Conservation (phyloP, 2,329 filamentous ascomycete genomes). For the Mycocentrospora acerina region DNA sequence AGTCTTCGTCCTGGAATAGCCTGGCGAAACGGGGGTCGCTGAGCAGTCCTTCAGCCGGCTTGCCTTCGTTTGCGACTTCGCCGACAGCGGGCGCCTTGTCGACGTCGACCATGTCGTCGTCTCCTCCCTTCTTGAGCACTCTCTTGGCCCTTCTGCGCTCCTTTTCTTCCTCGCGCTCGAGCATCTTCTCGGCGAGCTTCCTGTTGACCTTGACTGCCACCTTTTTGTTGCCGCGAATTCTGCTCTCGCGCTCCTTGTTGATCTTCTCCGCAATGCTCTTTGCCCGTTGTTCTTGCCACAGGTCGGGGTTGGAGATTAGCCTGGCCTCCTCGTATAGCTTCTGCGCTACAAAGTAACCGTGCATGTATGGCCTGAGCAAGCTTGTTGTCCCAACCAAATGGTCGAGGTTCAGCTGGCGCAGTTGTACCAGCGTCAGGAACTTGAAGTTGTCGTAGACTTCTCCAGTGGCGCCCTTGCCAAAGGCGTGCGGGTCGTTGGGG, state of each 20-base stretch:
- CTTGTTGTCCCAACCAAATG: constrained; percentile 90
- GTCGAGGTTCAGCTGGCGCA: constrained; percentile 80
- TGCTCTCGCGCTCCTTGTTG: constrained; percentile 91
- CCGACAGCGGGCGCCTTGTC: constrained; percentile 19
- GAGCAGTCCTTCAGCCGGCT: constrained; percentile 60
- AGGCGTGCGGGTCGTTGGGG: constrained; percentile 62
- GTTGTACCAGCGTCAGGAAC: constrained; percentile 86
- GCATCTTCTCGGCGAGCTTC: constrained; percentile 62
- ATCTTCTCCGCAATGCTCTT: constrained; percentile 95
- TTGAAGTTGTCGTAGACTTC: constrained; percentile 99
- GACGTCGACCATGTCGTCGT: constrained; percentile 47
- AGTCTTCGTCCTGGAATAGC: constrained; percentile 91
- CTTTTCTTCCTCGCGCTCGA: constrained; percentile 70
- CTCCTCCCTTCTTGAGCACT: constrained; percentile 61
- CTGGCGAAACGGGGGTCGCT: constrained; percentile 83
- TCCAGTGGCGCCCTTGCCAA: constrained; percentile 58
- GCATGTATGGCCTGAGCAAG: constrained; percentile 93
- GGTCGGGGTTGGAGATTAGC: constrained; percentile 88
- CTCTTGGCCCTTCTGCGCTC: constrained; percentile 49
- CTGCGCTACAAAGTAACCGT: constrained; percentile 96
- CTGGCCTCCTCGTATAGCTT: constrained; percentile 93
- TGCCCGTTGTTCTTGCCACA: constrained; percentile 87
- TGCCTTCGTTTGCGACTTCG: constrained; percentile 46
- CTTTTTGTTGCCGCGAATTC: constrained; percentile 94
- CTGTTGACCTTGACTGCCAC: constrained; percentile 88